Base-by-base conservation (phyloP, 23 red algal genomes). In the Agarophyton chilense region DNA sequence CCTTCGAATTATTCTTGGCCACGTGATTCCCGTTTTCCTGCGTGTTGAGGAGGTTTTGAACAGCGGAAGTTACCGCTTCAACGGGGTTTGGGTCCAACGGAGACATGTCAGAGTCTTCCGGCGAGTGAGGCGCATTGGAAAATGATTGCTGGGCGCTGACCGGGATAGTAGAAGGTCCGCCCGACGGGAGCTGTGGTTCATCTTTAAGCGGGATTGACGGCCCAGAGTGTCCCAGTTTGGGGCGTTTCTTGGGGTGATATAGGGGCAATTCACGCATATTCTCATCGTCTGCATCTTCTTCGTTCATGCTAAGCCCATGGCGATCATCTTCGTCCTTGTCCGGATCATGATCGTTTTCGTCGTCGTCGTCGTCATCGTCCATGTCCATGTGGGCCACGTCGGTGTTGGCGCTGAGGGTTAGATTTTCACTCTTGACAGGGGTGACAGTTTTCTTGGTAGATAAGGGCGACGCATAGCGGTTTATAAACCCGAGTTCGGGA, bases 271-370 rank as follows among this genome's bases (percentile, higher is more conserved):
- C 84, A n/a, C 41, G 49, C 32, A 51, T 51, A 29, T 65, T 77
- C 53, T 77, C 67, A 10, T 89, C 84, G 36, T 78, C 84, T 0
- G 45, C 57, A 28, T 86, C 65, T 29, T 72, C 65, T 29, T 72
- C 65, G 34, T 68, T 72, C 57, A 72, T 49, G 22, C 54, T 44
- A 11, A 64, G 33, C 12, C 18, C 84, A 19, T 89, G 68, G 11
- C 84, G 50, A 29, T 89, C 84, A 31, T 78, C 84, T 38, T 78
- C 84, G 68, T 89, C 84, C 60, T 89, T 67, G 47, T 93, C 79
- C 9, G 51, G 58, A 46, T 85, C 90, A 8, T 77, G 76, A 41
- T 74, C 79, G 52, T 77, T 52, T 29, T 85, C 90, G 72, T 85
- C 90, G 26, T 85, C 90, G 47, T 93, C 77, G 42, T 78, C 90